Evolutionary conservation across 2,329 filamentous ascomycete genomes (phyloP).

Genomic region (Diplodia scrobiculata): DNA sequence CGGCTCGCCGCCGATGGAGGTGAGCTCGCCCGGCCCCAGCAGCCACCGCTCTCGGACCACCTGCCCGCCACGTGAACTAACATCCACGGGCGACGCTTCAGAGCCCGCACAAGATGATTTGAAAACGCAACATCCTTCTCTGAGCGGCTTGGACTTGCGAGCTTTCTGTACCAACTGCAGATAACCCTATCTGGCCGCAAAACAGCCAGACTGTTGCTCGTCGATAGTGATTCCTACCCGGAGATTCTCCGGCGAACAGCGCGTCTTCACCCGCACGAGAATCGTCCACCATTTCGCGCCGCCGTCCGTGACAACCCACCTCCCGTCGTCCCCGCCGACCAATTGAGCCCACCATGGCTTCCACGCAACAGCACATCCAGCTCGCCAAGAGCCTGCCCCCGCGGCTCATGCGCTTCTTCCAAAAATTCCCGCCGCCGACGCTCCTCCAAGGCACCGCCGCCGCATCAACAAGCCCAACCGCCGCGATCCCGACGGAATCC

Average conservation of each 20-base stretch:
- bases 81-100: neutral
- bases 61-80: constrained; percentile 15
- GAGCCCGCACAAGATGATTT: neutral
- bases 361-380: constrained; percentile 44
- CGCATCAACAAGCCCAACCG: constrained; percentile 31
- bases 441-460: constrained; percentile 47
- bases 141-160: too few species aligned
- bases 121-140: neutral
- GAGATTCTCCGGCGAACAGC: constrained; percentile 9
- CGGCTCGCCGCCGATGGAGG: constrained; percentile 21
- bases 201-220: neutral
- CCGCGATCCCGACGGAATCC: constrained; percentile 45
- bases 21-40: constrained; percentile 7
- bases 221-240: neutral
- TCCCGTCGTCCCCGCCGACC: neutral
- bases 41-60: constrained; percentile 2
- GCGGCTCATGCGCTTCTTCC: constrained; percentile 82
- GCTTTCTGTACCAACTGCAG: neutral
- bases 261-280: neutral
- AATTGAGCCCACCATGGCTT: constrained; percentile 34
- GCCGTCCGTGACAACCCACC: neutral
- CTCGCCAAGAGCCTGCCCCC: constrained; percentile 74
- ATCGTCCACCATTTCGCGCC: neutral
- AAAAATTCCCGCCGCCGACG: constrained; percentile 74
- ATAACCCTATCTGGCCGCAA: neutral